Conservation (phyloP, 306 rosid species). For the Vicia faba region DNA sequence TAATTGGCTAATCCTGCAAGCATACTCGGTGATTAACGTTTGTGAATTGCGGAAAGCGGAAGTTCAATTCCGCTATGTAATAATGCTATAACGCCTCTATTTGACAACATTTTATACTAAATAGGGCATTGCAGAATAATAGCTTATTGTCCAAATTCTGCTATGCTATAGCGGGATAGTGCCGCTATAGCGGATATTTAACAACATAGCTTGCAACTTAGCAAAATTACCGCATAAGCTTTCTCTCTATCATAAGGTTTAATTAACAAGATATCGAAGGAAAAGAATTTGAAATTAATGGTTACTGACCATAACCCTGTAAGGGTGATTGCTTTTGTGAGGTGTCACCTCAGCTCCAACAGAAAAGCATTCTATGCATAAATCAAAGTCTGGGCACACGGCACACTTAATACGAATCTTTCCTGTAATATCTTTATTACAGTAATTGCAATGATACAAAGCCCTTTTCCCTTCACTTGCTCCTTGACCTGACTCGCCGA, state of each 20-base stretch:
- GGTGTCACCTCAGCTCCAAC: conserved; percentile 96
- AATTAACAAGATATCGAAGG: conserved; percentile 1
- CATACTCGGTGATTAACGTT: conserved; percentile 6
- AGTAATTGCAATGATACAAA: conserved; percentile 93
- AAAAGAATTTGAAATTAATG: conserved; percentile 5
- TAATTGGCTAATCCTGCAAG: conserved; percentile 19
- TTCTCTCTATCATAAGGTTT: conserved; percentile 17
- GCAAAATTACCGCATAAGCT: not conserved
- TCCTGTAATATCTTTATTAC: conserved; percentile 95
- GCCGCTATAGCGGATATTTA: too few species aligned
- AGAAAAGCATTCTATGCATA: conserved; percentile 92
- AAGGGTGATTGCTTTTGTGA: conserved; percentile 87
- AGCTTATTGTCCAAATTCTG: too few species aligned
- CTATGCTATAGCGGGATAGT: too few species aligned
- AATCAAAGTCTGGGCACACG: conserved; percentile 92
- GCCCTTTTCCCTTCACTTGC: conserved; percentile 84
- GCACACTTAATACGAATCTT: conserved; percentile 92
- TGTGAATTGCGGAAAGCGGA: too few species aligned
- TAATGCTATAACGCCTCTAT: too few species aligned
- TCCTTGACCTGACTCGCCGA: conserved; percentile 71
- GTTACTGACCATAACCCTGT: conserved; percentile 89
- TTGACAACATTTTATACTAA: too few species aligned
- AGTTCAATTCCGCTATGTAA: too few species aligned
- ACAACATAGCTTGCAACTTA: not conserved
- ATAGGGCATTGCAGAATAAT: too few species aligned